Evolutionary conservation across 805 yeast species (phyloP).

Genomic region (Saccharomycopsis sp.): DNA sequence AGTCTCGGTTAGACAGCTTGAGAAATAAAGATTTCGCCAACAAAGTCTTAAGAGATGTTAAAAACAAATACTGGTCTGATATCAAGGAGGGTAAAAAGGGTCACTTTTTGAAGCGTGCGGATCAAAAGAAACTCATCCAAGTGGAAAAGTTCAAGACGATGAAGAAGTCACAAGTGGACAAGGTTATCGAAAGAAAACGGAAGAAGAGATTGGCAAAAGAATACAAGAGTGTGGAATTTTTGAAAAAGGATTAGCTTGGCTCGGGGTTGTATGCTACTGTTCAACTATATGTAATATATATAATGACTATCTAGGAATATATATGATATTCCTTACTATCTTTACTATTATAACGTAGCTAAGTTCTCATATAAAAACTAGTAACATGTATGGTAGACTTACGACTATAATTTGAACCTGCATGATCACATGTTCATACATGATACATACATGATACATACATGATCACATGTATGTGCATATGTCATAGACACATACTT

Average conservation of each 20-base stretch:
- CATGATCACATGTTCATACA: too few species aligned
- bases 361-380: too few species aligned
- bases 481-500: too few species aligned
- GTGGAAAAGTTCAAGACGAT: constrained; percentile 71
- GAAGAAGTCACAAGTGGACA: constrained; percentile 67
- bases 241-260: constrained; percentile 16
- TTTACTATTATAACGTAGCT: too few species aligned
- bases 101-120: constrained; percentile 62
- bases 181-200: constrained; percentile 81
- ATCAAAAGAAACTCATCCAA: constrained; percentile 65
- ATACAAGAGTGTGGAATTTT: constrained; percentile 45
- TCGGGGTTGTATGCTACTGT: too few species aligned
- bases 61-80: constrained; percentile 41
- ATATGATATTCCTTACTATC: too few species aligned
- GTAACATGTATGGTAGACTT: too few species aligned
- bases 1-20: constrained; percentile 59
- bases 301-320: too few species aligned
- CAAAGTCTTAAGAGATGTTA: constrained; percentile 55
- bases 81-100: constrained; percentile 45
- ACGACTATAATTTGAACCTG: too few species aligned
- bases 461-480: too few species aligned
- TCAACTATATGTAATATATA: too few species aligned
- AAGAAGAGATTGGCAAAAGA: constrained; percentile 80
- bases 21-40: constrained; percentile 70
- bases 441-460: too few species aligned